Percentiles rank a stretch among this genome's conserved stretches.
phyloP scores from a whole-genome alignment of 176 grass and related monocot species.

The Alopecurus myosuroides region DNA sequence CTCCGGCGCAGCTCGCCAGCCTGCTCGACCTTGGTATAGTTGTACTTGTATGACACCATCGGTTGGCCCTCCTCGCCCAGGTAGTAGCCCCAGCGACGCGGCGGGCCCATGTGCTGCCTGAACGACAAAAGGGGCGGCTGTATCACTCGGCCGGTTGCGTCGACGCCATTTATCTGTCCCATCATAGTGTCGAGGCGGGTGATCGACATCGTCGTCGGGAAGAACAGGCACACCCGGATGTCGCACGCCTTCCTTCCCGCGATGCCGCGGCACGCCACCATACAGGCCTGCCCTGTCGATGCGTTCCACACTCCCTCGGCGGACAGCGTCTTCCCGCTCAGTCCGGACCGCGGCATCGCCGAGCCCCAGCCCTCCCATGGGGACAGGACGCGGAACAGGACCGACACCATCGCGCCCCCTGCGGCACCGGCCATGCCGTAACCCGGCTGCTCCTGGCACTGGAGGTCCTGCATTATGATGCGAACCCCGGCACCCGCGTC shows the following conservation, averaged over 20 bases:
- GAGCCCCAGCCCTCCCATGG: slow-evolving; percentile 31
- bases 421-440: neutral
- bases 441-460: neutral
- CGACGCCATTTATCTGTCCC: slow-evolving; percentile 32
- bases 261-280: slow-evolving; percentile 39
- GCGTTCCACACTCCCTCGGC: slow-evolving; percentile 53
- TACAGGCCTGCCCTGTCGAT: slow-evolving; percentile 40
- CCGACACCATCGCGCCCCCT: slow-evolving; percentile 29
- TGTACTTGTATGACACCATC: neutral
- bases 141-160: neutral
- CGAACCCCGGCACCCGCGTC: slow-evolving; percentile 3
- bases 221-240: slow-evolving; percentile 46
- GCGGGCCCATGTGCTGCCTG: neutral
- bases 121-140: slow-evolving; percentile 32
- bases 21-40: neutral
- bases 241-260: neutral
- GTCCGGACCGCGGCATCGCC: neutral
- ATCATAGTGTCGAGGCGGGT: slow-evolving; percentile 26
- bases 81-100: neutral
- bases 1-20: neutral
- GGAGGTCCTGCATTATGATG: slow-evolving; percentile 52
- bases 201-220: slow-evolving; percentile 45
- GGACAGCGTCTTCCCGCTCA: slow-evolving; percentile 36
- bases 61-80: neutral
- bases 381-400: slow-evolving; percentile 31